Evolutionary conservation across 352 stramenopile species (phyloP), one percentile per base, ranked within the genome.

Genomic region (Globisporangium cylindrosporum): DNA sequence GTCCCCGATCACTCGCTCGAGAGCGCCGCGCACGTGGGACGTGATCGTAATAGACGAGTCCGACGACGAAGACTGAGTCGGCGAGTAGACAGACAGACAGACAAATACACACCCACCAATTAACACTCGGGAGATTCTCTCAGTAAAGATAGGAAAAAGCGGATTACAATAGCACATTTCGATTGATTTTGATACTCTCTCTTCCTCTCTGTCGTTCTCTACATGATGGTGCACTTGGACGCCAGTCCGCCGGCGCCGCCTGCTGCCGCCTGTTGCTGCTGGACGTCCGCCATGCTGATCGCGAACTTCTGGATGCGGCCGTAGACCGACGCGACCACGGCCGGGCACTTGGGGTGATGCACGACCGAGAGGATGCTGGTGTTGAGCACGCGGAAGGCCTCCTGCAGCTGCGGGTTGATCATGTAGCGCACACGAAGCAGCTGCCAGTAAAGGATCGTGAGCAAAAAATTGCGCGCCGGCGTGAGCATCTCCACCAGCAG

Each of bases 381-480:
- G 73, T 97, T 89, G 22, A 97, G 72, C 27, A 73, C 64, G 62
- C 82, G 79, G 77, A 96, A 97, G 12, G 82, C 81, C 49, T 95
- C 82, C 71, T 94, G 88, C 36, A 97, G 75, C 71, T 91, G 82
- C 59, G 86, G 86, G 51, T 86, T 94, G 74, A 95, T 92, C 90
- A 97, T 97, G 80, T 97, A 97, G 69, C 90, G 88, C 74, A 97
- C 86, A 60, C 90, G 90, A 61, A 97, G 74, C 64, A 95, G 79
- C 77, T 97, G 90, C 90, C 90, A 97, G 81, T 94, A 96, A 66
- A 95, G 76, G 70, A 97, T 77, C 22, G 91, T 77, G 57, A 95
- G 76, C 73, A 97, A 62, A 48, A 97, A 91, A 77, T 95, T 97
- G 68, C 90, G 84, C 43, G 84, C 78, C 2, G 90, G 89, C 62